Percentiles rank a stretch among this genome's conserved stretches.
These are phyloP conservation scores for Podospora tetraspora DNA, from an alignment of 495 filamentous ascomycete genomes.

Conservation along the genomic window DNA sequence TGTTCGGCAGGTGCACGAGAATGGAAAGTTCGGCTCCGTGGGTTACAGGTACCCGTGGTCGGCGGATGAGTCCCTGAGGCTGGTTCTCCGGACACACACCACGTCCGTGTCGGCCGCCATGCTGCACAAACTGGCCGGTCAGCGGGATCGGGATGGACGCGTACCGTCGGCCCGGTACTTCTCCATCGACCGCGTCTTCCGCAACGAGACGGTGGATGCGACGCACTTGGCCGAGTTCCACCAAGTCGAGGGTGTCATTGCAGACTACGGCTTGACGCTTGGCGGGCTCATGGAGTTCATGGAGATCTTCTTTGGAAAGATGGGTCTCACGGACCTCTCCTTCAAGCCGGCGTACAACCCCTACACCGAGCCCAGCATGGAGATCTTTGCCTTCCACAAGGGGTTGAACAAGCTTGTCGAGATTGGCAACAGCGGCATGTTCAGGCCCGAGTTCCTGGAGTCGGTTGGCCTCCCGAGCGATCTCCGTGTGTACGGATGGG, in stretches of 20 bases:
- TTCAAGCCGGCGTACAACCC: slow-evolving; percentile 81
- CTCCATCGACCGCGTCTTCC: slow-evolving; percentile 94
- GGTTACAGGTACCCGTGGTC: slow-evolving; percentile 94
- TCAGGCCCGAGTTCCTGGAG: slow-evolving; percentile 87
- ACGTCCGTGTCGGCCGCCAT: slow-evolving; percentile 84
- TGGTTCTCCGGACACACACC: slow-evolving; percentile 94
- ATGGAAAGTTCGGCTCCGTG: slow-evolving; percentile 86
- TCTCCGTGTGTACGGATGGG: slow-evolving; percentile 11
- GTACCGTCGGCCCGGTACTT: slow-evolving; percentile 80
- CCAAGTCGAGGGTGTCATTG: slow-evolving; percentile 97
- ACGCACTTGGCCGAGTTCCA: slow-evolving; percentile 98
- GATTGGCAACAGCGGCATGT: slow-evolving; percentile 98
- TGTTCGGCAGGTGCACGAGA: slow-evolving; percentile 71
- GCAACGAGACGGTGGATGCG: slow-evolving; percentile 82
- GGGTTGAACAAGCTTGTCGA: slow-evolving; percentile 89
- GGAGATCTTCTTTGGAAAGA: slow-evolving; percentile 91
- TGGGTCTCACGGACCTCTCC: slow-evolving; percentile 68
- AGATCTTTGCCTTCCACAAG: slow-evolving; percentile 89
- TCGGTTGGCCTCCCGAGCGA: slow-evolving; percentile 67
- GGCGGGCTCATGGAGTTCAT: slow-evolving; percentile 96
- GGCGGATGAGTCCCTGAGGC: slow-evolving; percentile 76
- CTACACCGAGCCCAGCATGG: slow-evolving; percentile 97
- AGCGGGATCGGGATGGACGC: slow-evolving; percentile 46
- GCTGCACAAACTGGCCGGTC: slow-evolving; percentile 79
- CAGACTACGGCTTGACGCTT: slow-evolving; percentile 84